A percentile compares a stretch with the other conserved stretches of the same genome.
Evolutionary conservation across 768 basidiomycete genomes (phyloP).

Genomic region (Trametes coccinea): DNA sequence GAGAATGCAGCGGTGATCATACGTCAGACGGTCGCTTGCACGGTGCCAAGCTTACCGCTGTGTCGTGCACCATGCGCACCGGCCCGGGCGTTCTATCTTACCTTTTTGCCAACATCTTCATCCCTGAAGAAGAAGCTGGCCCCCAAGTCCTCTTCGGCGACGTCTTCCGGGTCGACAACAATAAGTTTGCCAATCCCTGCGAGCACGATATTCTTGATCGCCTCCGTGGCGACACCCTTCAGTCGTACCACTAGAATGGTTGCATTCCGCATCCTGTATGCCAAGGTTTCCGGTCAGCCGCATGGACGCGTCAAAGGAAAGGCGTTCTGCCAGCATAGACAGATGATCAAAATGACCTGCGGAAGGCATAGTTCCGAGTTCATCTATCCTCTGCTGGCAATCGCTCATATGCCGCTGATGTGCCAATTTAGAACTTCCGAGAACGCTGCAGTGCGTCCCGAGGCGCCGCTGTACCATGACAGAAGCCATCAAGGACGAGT

Average conservation of each 20-base stretch:
- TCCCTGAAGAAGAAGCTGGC: constrained; percentile 93
- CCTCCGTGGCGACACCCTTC: constrained; percentile 85
- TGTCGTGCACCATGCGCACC: neutral
- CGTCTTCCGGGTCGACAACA: constrained; percentile 75
- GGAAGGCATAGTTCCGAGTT: neutral
- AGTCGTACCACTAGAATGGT: constrained; percentile 82
- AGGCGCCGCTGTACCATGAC: neutral
- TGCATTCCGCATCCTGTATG: constrained; percentile 85
- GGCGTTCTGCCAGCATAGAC: neutral
- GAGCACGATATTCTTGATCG: constrained; percentile 96
- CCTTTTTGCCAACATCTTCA: constrained; percentile 89
- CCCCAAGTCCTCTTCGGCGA: constrained; percentile 85
- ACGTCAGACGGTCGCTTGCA: neutral
- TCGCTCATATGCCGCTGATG: neutral
- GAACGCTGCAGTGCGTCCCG: neutral
- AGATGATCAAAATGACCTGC: neutral
- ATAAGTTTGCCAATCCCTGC: constrained; percentile 92
- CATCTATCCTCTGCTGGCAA: neutral
- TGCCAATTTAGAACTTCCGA: neutral
- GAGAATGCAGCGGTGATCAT: neutral
- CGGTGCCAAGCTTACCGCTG: neutral
- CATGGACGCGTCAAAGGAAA: neutral
- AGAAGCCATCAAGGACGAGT: neutral
- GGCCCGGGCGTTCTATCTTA: constrained; percentile 33
- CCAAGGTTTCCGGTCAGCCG: neutral